A percentile compares a stretch with the other conserved stretches of the same genome.
These are phyloP conservation scores for Podochytrium sp. DNA, from an alignment of 192 early-diverging fungal species.

Conservation along the genomic window DNA sequence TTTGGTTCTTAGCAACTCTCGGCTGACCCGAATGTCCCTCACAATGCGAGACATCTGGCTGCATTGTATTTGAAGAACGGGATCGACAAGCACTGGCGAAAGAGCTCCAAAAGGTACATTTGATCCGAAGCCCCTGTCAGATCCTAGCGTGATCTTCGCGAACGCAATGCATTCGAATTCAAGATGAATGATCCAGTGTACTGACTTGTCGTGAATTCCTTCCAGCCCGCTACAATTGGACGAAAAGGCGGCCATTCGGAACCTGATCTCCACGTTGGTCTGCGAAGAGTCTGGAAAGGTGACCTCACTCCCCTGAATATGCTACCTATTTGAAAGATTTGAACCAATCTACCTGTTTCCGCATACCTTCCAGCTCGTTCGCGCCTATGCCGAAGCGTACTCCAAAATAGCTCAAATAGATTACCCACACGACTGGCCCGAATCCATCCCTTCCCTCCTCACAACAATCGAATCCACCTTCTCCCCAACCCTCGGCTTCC, in stretches of 20 bases:
- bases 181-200: too few relatives aligned
- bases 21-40: constrained; percentile 65
- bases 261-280: constrained; percentile 64
- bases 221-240: constrained; percentile 62
- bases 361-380: constrained; percentile 12
- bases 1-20: constrained; percentile 66
- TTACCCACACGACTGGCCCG: constrained; percentile 85
- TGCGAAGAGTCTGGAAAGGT: constrained; percentile 73
- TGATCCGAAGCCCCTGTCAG: background rate
- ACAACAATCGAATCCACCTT: constrained; percentile 59
- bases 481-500: constrained; percentile 20
- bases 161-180: constrained; percentile 18
- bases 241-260: constrained; percentile 76
- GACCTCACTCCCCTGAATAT: too few relatives aligned
- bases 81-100: constrained; percentile 89
- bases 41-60: constrained; percentile 72
- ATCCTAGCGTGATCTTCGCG: background rate
- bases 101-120: constrained; percentile 61
- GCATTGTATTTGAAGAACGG: constrained; percentile 88
- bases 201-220: background rate
- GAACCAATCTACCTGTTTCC: too few relatives aligned
- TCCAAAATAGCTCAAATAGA: constrained; percentile 86
- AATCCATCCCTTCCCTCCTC: constrained; percentile 59
- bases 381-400: constrained; percentile 66
- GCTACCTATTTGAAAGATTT: too few relatives aligned